A percentile compares a stretch with the other conserved stretches of the same genome.
Conservation (phyloP, 352 stramenopile genomes). For the Aphanomyces invadans region DNA sequence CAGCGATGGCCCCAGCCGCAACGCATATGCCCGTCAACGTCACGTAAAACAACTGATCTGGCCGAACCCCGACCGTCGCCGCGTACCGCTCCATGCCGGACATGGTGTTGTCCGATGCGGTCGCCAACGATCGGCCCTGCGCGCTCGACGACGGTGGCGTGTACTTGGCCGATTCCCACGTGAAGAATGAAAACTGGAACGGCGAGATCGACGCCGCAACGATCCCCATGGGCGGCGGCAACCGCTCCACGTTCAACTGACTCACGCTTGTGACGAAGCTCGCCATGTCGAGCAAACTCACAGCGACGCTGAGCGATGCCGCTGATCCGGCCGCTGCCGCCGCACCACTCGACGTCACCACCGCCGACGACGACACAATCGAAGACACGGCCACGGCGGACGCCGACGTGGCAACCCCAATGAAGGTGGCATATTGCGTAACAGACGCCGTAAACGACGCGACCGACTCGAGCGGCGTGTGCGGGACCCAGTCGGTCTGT, state of each 20-base stretch:
- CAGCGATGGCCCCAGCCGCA: conserved; percentile 38
- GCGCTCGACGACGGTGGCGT: background rate
- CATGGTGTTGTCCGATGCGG: conserved; percentile 24
- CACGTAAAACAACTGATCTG: conserved; percentile 79
- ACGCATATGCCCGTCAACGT: conserved; percentile 60
- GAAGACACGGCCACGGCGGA: conserved; percentile 1
- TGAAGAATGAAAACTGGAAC: conserved; percentile 29
- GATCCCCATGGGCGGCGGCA: conserved; percentile 27
- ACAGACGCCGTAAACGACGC: conserved; percentile 1
- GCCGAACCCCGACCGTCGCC: conserved; percentile 51
- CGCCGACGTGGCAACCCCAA: conserved; percentile 4
- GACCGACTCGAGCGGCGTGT: conserved; percentile 4
- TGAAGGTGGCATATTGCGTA: conserved; percentile 12
- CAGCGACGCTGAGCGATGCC: background rate
- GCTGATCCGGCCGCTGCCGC: conserved; percentile 5
- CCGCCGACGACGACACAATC: conserved; percentile 1
- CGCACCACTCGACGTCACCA: background rate
- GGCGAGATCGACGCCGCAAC: conserved; percentile 31
- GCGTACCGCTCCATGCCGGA: conserved; percentile 81
- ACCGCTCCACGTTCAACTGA: conserved; percentile 5
- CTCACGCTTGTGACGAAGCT: conserved; percentile 43
- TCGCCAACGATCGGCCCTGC: background rate
- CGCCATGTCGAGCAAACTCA: conserved; percentile 47
- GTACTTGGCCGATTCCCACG: conserved; percentile 24
- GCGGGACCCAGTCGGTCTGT: conserved; percentile 29